phyloP scores from a whole-genome alignment of 305 asterid species.

The Solanum hybrid region DNA sequence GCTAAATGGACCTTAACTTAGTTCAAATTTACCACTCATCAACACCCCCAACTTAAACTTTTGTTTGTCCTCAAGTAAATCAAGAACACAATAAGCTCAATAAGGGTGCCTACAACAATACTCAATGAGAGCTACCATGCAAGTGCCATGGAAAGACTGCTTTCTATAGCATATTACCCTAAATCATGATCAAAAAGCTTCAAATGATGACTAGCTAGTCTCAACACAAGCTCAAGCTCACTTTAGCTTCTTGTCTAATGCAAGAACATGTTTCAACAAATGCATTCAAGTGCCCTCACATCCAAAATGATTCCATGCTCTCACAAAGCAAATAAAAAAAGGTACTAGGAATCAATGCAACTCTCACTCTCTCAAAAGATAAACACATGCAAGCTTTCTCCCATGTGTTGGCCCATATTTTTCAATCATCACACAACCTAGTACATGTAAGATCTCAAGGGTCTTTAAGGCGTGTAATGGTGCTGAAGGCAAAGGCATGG shows the following conservation, averaged over 20 bases:
- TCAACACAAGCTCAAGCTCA: background rate
- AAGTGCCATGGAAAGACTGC: background rate
- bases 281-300: background rate
- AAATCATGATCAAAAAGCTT: background rate
- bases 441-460: background rate
- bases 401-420: background rate
- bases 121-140: background rate
- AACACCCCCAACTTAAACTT: no score
- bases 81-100: background rate
- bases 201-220: background rate
- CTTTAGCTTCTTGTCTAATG: background rate
- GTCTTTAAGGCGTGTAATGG: no score
- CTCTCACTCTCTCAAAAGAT: background rate
- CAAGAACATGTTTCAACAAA: background rate
- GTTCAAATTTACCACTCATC: background rate
- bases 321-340: background rate
- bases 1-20: background rate
- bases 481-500: no score
- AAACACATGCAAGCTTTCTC: background rate
- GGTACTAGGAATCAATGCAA: background rate
- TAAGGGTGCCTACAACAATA: background rate
- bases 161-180: background rate
- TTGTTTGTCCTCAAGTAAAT: background rate
- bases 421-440: background rate
- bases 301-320: background rate